Conservation (phyloP, 176 grass and related monocot species). For the Urochloa ruziziensis region DNA sequence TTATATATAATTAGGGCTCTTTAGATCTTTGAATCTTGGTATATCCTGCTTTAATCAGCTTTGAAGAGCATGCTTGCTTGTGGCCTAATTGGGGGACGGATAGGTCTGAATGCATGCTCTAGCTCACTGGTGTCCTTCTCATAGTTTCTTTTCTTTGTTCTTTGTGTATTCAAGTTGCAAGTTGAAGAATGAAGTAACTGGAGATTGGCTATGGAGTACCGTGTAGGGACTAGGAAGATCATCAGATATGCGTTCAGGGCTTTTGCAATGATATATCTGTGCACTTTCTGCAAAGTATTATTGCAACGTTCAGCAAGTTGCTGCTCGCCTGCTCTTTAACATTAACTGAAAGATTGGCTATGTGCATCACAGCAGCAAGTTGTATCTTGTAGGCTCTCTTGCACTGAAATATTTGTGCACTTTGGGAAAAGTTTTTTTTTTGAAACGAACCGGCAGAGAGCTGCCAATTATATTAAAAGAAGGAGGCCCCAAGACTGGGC, state of each 20-base stretch:
- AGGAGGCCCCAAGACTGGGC: no score
- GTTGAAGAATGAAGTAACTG: constrained; percentile 22
- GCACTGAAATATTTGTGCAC: constrained; percentile 17
- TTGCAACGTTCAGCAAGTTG: neutral
- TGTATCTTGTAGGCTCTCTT: neutral
- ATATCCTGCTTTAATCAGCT: constrained; percentile 32
- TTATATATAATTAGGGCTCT: neutral
- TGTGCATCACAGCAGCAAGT: neutral
- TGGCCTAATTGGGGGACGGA: constrained; percentile 25
- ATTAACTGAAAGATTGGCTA: neutral
- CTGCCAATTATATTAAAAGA: no score
- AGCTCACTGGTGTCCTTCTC: constrained; percentile 26
- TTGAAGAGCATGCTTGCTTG: constrained; percentile 20
- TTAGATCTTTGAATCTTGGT: constrained; percentile 20
- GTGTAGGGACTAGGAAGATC: neutral
- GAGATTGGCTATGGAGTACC: neutral
- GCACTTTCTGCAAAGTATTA: neutral
- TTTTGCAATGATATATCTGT: neutral
- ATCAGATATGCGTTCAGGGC: neutral
- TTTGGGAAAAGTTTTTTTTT: constrained; percentile 30
- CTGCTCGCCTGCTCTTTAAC: neutral
- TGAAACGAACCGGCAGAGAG: no score
- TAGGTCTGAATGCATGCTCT: constrained; percentile 5
- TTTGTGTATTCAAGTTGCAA: constrained; percentile 21
- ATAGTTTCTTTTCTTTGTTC: neutral